Base-by-base conservation (phyloP, 2,329 filamentous ascomycete species). In the Biscogniauxia mediterranea region DNA sequence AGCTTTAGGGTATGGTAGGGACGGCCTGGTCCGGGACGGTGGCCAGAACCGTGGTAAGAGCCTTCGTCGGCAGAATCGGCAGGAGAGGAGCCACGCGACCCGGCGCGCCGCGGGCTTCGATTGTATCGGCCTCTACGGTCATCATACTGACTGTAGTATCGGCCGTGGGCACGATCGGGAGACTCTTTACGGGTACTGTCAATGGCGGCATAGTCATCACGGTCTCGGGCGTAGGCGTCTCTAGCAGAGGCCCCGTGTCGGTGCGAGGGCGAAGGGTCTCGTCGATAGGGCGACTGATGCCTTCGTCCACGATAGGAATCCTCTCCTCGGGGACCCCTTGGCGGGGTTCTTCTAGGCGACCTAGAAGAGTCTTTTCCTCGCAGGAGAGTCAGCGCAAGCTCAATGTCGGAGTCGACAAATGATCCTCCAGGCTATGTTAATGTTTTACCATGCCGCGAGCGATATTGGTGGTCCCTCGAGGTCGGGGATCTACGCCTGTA, bases 371-470 rank as follows among this genome's bases (percentile, higher is more conserved):
- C 72, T 74, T 74, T 32, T 69, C 67, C 71, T 70, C 69, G 61
- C 55, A 68, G 67, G 69, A 67, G 71, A 72, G 73, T 74, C 64
- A 74, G 73, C 73, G 63, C 65, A 70, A 65, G 67, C 69, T 73
- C 72, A 67, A 60, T 58, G 59, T 61, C 59, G 50, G 67, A 64
- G 52, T 69, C 62, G 57, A 70, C 62, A 67, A 65, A 59, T 59
- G 60, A 59, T 70, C 64, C 67, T 69, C 70, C 70, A 73, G 71
- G 72, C 70, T 70, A 61, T 71, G 68, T 70, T 66, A 68, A 46
- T 46, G 38, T 71, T 73, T 74, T 74, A 74, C 72, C 72, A 70
- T 74, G 72, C 70, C 71, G 71, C 68, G 71, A 71, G 66, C 69
- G 72, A 72, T 73, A 69, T 58, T 71, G 70, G 62, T 68, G 63